Evolutionary conservation across 2,329 filamentous ascomycete species (phyloP), one percentile per base, ranked within the genome.

Genomic region (Colletotrichum eremochloae): DNA sequence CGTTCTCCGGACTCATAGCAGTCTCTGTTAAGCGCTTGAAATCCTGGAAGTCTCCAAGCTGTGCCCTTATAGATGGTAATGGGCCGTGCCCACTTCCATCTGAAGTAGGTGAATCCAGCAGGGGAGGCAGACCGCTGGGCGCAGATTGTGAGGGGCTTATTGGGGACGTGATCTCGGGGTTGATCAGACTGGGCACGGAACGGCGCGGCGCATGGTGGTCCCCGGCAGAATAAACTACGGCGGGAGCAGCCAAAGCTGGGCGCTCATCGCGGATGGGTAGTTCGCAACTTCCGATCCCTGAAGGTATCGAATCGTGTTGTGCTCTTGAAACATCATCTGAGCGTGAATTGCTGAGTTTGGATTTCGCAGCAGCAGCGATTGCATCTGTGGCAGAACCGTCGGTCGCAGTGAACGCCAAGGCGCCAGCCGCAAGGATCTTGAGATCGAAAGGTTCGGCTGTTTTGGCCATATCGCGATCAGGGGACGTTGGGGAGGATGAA

Each of bases 41-140:
- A 62, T 84, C 81, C 20, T 80, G 75, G 38, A 83, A 75, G 62
- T 84, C 81, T 20, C 80, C 80, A 14, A 84, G 74, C 14, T 81
- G 80, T 36, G 80, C 79, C 38, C 80, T 79, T 63, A 84, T 81
- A 14, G 83, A 84, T 3, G 83, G 83, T n/a, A 84, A 38, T 7
- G 73, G 77, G 46, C 69, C 79, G 42, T 81, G 82, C 29, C 80
- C 77, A 48, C 79, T 80, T 38, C 76, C 74, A 65, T 84, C 82
- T 9, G 78, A 79, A 53, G 77, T 79, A 6, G 79, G 80, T 29
- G 79, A 81, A 64, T 79, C 81, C 56, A 81, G 79, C 50, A 84
- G 74, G 7, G 82, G 82, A 20, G 82, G 81, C 55, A 83, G 74
- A 53, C 79, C 79, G 9, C 80, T 79, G 12, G 67, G 63, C 31